Conservation (phyloP, 2,329 filamentous ascomycete species). For the Fragosphaeria purpurea region DNA sequence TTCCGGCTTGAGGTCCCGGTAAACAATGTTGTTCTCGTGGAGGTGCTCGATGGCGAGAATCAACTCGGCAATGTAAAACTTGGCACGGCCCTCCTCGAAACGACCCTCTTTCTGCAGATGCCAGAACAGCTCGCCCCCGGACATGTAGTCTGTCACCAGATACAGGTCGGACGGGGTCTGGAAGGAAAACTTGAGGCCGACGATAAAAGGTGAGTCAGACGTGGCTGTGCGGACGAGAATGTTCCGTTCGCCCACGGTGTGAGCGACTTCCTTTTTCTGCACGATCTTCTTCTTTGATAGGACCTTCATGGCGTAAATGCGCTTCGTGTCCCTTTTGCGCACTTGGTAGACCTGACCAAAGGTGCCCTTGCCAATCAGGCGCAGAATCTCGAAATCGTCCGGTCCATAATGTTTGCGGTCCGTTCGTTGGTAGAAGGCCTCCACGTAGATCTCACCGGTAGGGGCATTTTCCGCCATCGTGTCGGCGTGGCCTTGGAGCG, state of each 20-base stretch:
- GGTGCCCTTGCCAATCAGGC: conserved; percentile 94
- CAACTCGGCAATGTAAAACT: conserved; percentile 97
- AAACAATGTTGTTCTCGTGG: conserved; percentile 95
- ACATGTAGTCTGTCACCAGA: conserved; percentile 99
- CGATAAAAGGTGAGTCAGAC: conserved; percentile 93
- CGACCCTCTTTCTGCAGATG: conserved; percentile 94
- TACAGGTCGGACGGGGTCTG: conserved; percentile 95
- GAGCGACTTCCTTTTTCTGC: conserved; percentile 97
- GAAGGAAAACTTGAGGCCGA: conserved; percentile 96
- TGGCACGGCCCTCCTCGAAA: conserved; percentile 87
- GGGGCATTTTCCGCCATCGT: conserved; percentile 60
- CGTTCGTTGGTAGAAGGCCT: conserved; percentile 74
- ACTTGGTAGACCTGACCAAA: conserved; percentile 99
- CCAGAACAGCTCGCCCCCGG: conserved; percentile 96
- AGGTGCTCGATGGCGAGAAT: conserved; percentile 92
- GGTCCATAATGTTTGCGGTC: conserved; percentile 90
- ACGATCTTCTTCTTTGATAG: conserved; percentile 99
- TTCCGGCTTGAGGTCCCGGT: conserved; percentile 93
- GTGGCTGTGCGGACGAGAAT: conserved; percentile 94
- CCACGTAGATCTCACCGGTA: conserved; percentile 82
- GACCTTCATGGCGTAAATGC: conserved; percentile 99
- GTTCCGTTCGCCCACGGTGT: conserved; percentile 93
- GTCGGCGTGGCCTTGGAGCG: conserved; percentile 64
- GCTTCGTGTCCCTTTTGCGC: conserved; percentile 87
- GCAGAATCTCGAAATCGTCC: conserved; percentile 90